Evolutionary conservation across 306 rosid genomes (phyloP).

Genomic region (Macrotyloma uniflorum): DNA sequence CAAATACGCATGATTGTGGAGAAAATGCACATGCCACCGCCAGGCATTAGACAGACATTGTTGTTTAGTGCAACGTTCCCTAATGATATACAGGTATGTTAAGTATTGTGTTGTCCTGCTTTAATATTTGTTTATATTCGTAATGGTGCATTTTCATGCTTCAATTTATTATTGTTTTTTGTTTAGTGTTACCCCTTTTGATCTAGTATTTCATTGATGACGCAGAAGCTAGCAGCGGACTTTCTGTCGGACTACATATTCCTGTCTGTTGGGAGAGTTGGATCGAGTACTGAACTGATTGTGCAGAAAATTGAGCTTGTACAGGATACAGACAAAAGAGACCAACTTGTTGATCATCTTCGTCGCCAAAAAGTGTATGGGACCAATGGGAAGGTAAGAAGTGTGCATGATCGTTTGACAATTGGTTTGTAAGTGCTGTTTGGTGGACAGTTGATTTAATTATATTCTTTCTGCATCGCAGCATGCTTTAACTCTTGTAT

Average conservation of each 20-base stretch:
- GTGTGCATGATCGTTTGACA: background rate
- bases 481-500: conserved; percentile 82
- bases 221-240: conserved; percentile 89
- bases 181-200: background rate
- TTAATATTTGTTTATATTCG: background rate
- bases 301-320: conserved; percentile 83
- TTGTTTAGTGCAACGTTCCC: conserved; percentile 92
- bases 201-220: background rate
- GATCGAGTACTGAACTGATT: conserved; percentile 93
- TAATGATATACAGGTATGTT: conserved; percentile 70
- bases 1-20: conserved; percentile 82
- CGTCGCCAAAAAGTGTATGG: conserved; percentile 64
- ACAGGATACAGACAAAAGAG: conserved; percentile 74
- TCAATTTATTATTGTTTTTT: background rate
- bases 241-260: conserved; percentile 78
- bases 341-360: conserved; percentile 73
- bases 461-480: conserved; percentile 35
- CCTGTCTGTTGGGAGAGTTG: conserved; percentile 94
- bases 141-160: background rate
- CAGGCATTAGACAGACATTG: conserved; percentile 77
- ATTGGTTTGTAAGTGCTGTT: background rate
- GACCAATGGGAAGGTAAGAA: conserved; percentile 61
- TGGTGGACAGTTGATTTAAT: background rate
- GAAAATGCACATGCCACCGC: conserved; percentile 77
- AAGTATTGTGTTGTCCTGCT: background rate